These are phyloP conservation scores for Irpex sp. DNA, from an alignment of 1,284 basidiomycete species.

Conservation along the genomic window DNA sequence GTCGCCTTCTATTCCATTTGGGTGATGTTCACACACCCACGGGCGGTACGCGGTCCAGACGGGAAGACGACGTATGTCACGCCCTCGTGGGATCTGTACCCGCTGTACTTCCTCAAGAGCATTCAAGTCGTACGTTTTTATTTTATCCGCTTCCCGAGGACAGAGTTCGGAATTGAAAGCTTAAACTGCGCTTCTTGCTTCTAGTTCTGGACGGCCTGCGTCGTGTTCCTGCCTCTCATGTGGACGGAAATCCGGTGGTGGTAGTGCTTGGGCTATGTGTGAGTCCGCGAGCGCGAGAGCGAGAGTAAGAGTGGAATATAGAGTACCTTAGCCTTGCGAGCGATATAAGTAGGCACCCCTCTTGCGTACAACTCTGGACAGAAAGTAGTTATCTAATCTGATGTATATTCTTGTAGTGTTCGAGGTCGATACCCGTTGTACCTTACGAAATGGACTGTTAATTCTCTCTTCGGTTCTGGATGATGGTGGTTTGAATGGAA, in stretches of 20 bases:
- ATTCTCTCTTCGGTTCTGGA: neutral
- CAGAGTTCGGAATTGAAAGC: neutral
- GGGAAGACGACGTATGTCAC: constrained; percentile 31
- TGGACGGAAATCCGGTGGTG: constrained; percentile 79
- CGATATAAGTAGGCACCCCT: neutral
- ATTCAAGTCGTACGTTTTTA: constrained; percentile 51
- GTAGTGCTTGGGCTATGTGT: constrained; percentile 15
- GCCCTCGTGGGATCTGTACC: constrained; percentile 57
- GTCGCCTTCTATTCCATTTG: constrained; percentile 95
- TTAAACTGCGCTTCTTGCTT: constrained; percentile 1
- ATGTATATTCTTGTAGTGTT: neutral
- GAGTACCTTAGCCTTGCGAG: neutral
- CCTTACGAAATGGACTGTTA: neutral
- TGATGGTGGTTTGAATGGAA: too few species aligned
- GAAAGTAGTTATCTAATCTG: neutral
- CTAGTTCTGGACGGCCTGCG: constrained; percentile 84
- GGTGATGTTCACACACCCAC: constrained; percentile 75
- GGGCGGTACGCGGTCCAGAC: constrained; percentile 21
- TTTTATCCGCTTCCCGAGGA: neutral
- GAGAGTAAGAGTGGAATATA: neutral
- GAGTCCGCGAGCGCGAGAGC: too few species aligned
- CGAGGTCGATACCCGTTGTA: neutral
- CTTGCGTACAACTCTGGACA: neutral
- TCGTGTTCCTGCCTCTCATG: constrained; percentile 83
- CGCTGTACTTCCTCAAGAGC: constrained; percentile 51